Base-by-base conservation (phyloP, 768 basidiomycete genomes). In the Scleroderma citrinum region DNA sequence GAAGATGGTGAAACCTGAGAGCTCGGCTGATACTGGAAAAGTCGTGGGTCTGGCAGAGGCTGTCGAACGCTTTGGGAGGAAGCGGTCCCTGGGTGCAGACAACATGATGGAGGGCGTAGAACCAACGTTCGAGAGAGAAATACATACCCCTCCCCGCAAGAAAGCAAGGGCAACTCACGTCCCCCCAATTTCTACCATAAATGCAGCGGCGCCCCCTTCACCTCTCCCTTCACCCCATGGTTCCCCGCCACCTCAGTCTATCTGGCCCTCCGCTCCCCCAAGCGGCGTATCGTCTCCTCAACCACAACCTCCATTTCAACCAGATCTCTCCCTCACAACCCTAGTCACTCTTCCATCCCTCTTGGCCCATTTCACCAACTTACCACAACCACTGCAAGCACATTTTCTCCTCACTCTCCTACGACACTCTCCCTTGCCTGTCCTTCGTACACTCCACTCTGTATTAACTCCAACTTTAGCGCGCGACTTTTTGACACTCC, bases 401-500 rank as follows among this genome's bases (percentile, higher is more conserved):
- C 93, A 97, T 66, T 82, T 96, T 59, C 80, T 98, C 47, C 82
- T 97, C 58, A 92, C 92, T 21, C 81, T 98, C 50, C 74, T 99
- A 29, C 86, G 92, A 51, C 91, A 94, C 59, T 92, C 93, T 5
- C 85, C 93, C 3, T 79, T 95, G 17, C 85, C 92, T 4, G 95
- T 97, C 32, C 76, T 99, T 23, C 87, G 95, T 45, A 88, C 87
- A 1, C 69, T 98, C 14, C 86, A 94, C 60, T 83, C 86, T 31
- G 87, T 98, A 58, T 75, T 97, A 57, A 85, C 87, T 1, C 91
- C 88, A 21, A 92, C 92, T 2, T 75, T 98, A 24, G 91, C 92
- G 19, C 87, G 94, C 57, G 96, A 99, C 69, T 99, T 97, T 65
- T 78, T 98, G 56, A 85, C 87, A 2, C 79, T 91, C 34, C 80